Conservation (phyloP, 129 eudicot species). For the Apium graveolens region DNA sequence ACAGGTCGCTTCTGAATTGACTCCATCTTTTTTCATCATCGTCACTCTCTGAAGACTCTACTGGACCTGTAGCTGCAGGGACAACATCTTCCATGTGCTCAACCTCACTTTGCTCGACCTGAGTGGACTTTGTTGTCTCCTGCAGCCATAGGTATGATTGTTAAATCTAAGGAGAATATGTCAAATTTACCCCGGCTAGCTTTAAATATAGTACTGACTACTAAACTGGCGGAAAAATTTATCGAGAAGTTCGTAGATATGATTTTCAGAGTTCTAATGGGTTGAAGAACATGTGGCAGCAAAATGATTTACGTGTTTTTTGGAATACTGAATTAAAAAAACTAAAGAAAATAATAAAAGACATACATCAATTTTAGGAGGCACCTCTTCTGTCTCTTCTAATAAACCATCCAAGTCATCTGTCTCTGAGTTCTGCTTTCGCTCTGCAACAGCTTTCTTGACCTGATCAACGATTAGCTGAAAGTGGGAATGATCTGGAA, state of each 20-base stretch:
- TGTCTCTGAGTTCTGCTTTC: constrained; percentile 27
- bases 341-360: not conserved
- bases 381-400: constrained; percentile 35
- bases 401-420: constrained; percentile 32
- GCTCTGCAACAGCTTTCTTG: constrained; percentile 41
- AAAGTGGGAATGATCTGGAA: constrained; percentile 64
- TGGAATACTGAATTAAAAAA: not conserved
- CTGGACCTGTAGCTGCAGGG: constrained; percentile 31
- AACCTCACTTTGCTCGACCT: constrained; percentile 17
- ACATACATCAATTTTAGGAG: constrained; percentile 24
- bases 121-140: constrained; percentile 23
- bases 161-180: not conserved
- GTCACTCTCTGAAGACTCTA: constrained; percentile 39
- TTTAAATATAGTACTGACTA: not conserved
- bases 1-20: constrained; percentile 42
- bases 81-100: constrained; percentile 18
- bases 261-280: not conserved
- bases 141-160: not conserved
- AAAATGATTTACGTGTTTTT: not conserved
- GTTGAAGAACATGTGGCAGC: not conserved
- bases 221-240: not conserved
- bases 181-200: not conserved
- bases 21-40: constrained; percentile 36
- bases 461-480: constrained; percentile 51
- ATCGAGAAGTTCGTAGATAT: too few relatives aligned